Conservation (phyloP, 2,329 filamentous ascomycete genomes). For the Neonectria neomacrospora region DNA sequence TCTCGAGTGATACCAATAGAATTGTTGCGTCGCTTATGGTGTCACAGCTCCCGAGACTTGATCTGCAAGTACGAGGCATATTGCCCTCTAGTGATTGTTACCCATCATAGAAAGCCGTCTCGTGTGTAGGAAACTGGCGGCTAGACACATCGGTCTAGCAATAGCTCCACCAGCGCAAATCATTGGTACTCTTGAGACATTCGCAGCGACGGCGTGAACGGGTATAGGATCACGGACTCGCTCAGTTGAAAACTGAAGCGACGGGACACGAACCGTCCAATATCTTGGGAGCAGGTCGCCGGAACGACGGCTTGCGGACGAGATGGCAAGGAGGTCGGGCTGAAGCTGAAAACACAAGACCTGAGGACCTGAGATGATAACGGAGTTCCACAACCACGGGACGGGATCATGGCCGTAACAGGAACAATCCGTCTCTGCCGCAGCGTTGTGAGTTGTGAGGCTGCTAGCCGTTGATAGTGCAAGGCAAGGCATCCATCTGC, state of each 20-base stretch:
- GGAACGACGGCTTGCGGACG: constrained; percentile 8
- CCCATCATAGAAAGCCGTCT: constrained; percentile 2
- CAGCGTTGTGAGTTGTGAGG: neutral
- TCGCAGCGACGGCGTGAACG: constrained; percentile 18
- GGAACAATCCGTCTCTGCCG: neutral
- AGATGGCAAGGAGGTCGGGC: constrained; percentile 24
- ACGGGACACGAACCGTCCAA: constrained; percentile 27
- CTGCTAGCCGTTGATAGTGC: constrained; percentile 2
- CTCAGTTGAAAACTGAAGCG: constrained; percentile 36
- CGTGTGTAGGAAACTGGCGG: constrained; percentile 21
- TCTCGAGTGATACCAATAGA: neutral
- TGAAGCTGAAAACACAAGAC: neutral
- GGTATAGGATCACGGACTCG: constrained; percentile 10
- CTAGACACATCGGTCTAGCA: neutral
- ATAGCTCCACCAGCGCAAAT: constrained; percentile 22
- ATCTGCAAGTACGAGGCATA: neutral
- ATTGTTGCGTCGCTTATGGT: neutral
- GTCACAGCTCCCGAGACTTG: neutral
- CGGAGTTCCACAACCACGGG: constrained; percentile 6
- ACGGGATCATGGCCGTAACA: neutral
- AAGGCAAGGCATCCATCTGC: constrained; percentile 6
- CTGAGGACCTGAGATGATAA: constrained; percentile 22
- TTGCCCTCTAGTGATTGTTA: neutral
- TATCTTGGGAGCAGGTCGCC: constrained; percentile 5
- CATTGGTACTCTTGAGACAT: constrained; percentile 22